Conservation (phyloP, 2,329 filamentous ascomycete genomes). For the Xylariales sp. region DNA sequence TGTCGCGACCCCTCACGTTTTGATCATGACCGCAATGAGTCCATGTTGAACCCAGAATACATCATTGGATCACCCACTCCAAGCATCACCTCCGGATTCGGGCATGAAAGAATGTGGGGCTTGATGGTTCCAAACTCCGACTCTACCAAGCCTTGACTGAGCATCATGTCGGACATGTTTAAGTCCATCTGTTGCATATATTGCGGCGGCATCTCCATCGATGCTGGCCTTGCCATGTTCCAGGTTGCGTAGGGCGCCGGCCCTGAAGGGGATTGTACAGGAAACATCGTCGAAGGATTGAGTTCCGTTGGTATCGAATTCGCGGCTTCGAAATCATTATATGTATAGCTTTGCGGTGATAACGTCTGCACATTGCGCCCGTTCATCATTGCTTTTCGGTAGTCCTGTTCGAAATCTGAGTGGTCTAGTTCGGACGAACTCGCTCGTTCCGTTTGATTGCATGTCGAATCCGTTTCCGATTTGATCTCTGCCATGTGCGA, state of each 20-base stretch:
- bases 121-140: constrained; percentile 51
- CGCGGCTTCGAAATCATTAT: constrained; percentile 36
- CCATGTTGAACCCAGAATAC: constrained; percentile 45
- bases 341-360: constrained; percentile 49
- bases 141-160: constrained; percentile 47
- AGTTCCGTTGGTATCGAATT: constrained; percentile 22
- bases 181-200: constrained; percentile 37
- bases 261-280: constrained; percentile 24
- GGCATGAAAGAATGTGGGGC: constrained; percentile 48
- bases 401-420: constrained; percentile 52
- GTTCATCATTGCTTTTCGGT: constrained; percentile 44
- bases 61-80: constrained; percentile 56
- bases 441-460: constrained; percentile 40
- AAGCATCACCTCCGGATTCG: constrained; percentile 52
- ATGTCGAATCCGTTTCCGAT: constrained; percentile 31
- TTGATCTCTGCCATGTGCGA: constrained; percentile 25
- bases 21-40: constrained; percentile 25
- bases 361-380: constrained; percentile 40
- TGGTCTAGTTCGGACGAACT: constrained; percentile 53
- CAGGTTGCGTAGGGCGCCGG: constrained; percentile 28
- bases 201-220: constrained; percentile 34
- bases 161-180: constrained; percentile 39
- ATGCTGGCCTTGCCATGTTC: constrained; percentile 27
- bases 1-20: no score
- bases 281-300: constrained; percentile 22